A percentile compares a stretch with the other conserved stretches of the same genome.
Evolutionary conservation across 2,329 filamentous ascomycete genomes (phyloP).

Genomic region (Mycosphaerella sp.): DNA sequence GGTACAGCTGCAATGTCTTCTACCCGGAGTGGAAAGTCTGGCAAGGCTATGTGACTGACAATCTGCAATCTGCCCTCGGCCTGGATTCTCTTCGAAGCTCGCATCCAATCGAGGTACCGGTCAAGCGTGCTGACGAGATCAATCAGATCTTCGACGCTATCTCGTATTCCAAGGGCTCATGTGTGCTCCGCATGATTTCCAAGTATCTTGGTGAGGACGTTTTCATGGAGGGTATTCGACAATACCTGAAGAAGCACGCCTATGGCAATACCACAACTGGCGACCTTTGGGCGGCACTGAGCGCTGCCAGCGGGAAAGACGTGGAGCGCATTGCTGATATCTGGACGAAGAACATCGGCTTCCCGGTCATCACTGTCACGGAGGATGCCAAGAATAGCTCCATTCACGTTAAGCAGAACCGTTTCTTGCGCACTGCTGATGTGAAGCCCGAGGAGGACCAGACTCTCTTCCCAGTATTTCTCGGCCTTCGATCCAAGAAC

Average conservation of each 20-base stretch:
- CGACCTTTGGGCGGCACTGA: constrained; percentile 83
- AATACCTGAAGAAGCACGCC: constrained; percentile 93
- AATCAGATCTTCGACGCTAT: constrained; percentile 99
- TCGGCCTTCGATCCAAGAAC: constrained; percentile 77
- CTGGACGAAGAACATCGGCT: constrained; percentile 96
- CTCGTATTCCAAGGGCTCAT: constrained; percentile 94
- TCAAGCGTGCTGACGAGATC: constrained; percentile 91
- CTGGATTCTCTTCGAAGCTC: constrained; percentile 90
- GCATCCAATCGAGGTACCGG: constrained; percentile 92
- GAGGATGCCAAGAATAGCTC: constrained; percentile 64
- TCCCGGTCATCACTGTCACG: constrained; percentile 81
- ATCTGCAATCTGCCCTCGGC: constrained; percentile 77
- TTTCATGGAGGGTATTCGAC: constrained; percentile 86
- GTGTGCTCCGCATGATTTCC: constrained; percentile 93
- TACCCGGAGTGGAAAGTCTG: constrained; percentile 99
- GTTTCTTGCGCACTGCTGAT: constrained; percentile 86
- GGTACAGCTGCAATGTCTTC: constrained; percentile 91
- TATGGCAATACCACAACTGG: constrained; percentile 90
- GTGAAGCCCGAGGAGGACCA: constrained; percentile 89
- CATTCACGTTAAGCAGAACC: constrained; percentile 88
- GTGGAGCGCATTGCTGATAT: constrained; percentile 87
- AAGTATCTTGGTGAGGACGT: constrained; percentile 87
- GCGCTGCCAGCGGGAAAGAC: constrained; percentile 83
- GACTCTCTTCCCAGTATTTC: constrained; percentile 81
- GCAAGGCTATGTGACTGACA: constrained; percentile 91